phyloP scores from a whole-genome alignment of 257 asterid species.

The Echium plantagineum region DNA sequence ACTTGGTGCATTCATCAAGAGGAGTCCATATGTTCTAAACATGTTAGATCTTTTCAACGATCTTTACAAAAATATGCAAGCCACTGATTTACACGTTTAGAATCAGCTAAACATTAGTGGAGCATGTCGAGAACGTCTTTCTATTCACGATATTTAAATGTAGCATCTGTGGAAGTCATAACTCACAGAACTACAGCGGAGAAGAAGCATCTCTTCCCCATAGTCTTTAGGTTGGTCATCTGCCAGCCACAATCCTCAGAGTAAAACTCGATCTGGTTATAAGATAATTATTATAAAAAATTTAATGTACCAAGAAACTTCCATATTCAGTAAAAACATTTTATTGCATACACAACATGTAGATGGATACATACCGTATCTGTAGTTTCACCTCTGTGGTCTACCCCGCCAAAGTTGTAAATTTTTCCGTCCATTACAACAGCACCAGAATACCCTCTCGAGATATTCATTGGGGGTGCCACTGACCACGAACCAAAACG shows the following conservation, averaged over 20 bases:
- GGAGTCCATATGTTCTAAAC: no score
- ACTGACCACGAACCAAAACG: slow-evolving; percentile 48
- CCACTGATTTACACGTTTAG: no score
- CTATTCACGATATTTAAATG: no score
- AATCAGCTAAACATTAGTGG: no score
- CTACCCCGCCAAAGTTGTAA: slow-evolving; percentile 40
- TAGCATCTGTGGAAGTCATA: no score
- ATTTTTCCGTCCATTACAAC: slow-evolving; percentile 36
- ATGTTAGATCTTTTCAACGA: no score
- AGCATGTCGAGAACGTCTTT: no score
- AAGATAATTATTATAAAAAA: background rate
- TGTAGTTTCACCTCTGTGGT: slow-evolving; percentile 9
- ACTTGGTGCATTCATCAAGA: no score
- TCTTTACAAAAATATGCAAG: no score
- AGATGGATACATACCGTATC: slow-evolving; percentile 33
- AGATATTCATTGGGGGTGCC: slow-evolving; percentile 34
- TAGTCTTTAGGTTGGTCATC: slow-evolving; percentile 11
- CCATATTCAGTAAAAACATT: slow-evolving; percentile 1
- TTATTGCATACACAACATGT: background rate
- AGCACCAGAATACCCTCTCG: slow-evolving; percentile 46
- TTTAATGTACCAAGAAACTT: background rate
- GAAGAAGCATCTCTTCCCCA: slow-evolving; percentile 46
- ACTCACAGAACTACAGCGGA: slow-evolving; percentile 31
- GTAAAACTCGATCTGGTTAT: slow-evolving; percentile 34
- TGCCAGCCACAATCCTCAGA: slow-evolving; percentile 43